Evolutionary conservation across 306 rosid genomes (phyloP).

Genomic region (Vicia villosa): DNA sequence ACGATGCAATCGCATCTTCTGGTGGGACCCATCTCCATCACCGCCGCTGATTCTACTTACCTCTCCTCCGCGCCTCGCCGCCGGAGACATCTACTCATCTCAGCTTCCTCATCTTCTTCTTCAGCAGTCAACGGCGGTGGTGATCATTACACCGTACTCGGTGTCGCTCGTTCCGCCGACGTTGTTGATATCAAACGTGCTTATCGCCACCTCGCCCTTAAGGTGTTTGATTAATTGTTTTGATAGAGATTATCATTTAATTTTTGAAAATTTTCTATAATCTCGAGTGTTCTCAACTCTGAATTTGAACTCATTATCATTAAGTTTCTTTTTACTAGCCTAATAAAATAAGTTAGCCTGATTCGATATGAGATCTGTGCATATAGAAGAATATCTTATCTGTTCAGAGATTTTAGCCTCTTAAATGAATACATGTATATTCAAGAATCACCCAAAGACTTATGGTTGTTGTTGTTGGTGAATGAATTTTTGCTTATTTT

Average conservation of each 20-base stretch:
- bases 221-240: conserved; percentile 37
- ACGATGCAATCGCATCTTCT: conserved; percentile 66
- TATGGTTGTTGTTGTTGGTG: no score
- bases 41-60: conserved; percentile 37
- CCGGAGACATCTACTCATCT: conserved; percentile 30
- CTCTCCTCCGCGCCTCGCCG: conserved; percentile 39
- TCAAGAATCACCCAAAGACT: not conserved
- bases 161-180: conserved; percentile 61
- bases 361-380: no score
- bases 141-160: conserved; percentile 70
- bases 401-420: no score
- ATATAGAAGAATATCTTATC: no score
- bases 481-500: no score
- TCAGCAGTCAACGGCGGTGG: conserved; percentile 48
- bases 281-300: not conserved
- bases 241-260: not conserved
- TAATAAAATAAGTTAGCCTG: no score
- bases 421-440: not conserved
- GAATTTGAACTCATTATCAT: not conserved
- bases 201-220: conserved; percentile 91
- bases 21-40: conserved; percentile 62
- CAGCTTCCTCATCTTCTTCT: conserved; percentile 44
- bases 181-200: conserved; percentile 74
- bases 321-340: no score
- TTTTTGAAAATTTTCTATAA: not conserved